Base-by-base conservation (phyloP, 139 green algal genomes). In the Chlorella sorokiniana region DNA sequence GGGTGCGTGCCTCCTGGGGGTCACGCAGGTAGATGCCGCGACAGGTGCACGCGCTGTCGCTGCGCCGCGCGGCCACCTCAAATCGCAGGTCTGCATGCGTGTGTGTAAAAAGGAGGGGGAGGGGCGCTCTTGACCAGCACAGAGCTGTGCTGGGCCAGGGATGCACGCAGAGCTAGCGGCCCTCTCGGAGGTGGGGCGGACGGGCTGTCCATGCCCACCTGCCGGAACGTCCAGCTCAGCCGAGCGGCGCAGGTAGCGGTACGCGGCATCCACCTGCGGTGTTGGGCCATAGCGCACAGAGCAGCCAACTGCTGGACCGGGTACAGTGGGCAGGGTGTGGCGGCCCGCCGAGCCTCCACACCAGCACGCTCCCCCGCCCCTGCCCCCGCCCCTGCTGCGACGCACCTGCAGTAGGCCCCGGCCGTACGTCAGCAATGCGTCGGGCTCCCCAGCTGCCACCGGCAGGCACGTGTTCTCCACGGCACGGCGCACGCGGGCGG, bases 21-120 rank as follows among this genome's bases (percentile, higher is more conserved):
- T 98, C 89, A 0, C 95, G 83, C 72, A 98, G 83, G 86, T 96
- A 95, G 72, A 98, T 89, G 69, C 95, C 95, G 33, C 91, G 76
- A 31, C 76, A 18, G 27, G 41, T 64, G 18, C 56, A 65, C 51
- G 73, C 40, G 62, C 87, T 83, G 78, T 92, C 87, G n/a, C 76
- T 81, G 38, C 89, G 81, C 6, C 68, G 69, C 25, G 87, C 87
- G 6, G 37, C 75, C n/a, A 94, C 83, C 10, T 89, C 84, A 69
- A 92, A 94, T 10, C 88, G 68, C 31, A 88, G 61, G 81, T 93
- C 89, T 64, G 63, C 45, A 81, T 6, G 69, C 27, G 8, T 65
- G 62, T 35, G 6, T 45, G 27, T 31, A 42, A n/a, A 51, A 54
- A 38, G 82, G 85, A n/a, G 75, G 76, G 44, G 41, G 40, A n/a